Conservation (phyloP, 2,329 filamentous ascomycete genomes). For the Penicillium sp. region DNA sequence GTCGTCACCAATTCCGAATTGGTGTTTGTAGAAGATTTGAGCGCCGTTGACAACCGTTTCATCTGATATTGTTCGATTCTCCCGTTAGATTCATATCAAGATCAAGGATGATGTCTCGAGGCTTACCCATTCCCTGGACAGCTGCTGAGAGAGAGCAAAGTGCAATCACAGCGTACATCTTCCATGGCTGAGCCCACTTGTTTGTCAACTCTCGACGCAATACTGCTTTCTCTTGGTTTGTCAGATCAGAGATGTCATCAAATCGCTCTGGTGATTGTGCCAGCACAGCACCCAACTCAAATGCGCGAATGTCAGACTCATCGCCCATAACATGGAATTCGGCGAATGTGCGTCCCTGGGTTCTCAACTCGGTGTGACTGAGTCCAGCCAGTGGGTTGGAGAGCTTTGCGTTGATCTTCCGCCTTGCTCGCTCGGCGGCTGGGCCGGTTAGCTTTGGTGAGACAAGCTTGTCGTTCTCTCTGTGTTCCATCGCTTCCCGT, state of each 20-base stretch:
- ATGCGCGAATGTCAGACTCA: conserved; percentile 59
- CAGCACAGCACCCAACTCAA: conserved; percentile 61
- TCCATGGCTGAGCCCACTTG: conserved; percentile 68
- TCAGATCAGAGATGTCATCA: conserved; percentile 55
- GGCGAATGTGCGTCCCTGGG: conserved; percentile 61
- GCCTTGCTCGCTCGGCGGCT: conserved; percentile 42
- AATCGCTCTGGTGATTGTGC: conserved; percentile 57
- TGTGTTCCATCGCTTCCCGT: not conserved
- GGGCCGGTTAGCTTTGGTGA: conserved; percentile 29
- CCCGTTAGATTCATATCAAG: not conserved
- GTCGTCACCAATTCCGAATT: conserved; percentile 60
- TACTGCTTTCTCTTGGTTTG: conserved; percentile 57
- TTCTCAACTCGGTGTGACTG: conserved; percentile 53
- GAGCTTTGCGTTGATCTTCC: conserved; percentile 52
- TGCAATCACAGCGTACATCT: conserved; percentile 66
- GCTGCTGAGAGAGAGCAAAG: conserved; percentile 69
- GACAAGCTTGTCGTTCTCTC: conserved; percentile 18
- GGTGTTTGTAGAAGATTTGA: conserved; percentile 63
- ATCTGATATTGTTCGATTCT: conserved; percentile 43
- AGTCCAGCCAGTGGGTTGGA: conserved; percentile 56
- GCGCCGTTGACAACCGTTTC: conserved; percentile 71
- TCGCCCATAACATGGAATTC: conserved; percentile 55
- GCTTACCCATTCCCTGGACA: conserved; percentile 67
- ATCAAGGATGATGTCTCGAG: not conserved
- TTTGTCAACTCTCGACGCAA: conserved; percentile 64